Base-by-base conservation (phyloP, 768 basidiomycete species). In the Tulasnella sp. region DNA sequence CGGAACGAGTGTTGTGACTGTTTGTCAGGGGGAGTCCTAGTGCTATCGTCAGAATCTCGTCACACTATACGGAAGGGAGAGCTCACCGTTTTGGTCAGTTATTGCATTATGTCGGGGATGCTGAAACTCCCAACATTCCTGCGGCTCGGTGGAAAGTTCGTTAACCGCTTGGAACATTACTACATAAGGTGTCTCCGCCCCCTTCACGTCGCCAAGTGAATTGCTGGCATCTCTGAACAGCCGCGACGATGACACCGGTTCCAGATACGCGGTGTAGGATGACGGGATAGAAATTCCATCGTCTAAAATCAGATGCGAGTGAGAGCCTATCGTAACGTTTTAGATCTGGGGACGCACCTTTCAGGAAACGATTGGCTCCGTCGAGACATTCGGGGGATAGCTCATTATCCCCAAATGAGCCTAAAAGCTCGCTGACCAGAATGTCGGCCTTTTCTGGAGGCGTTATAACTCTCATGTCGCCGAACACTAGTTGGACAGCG, bases 381-480 rank as follows among this genome's bases (percentile, higher is more conserved):
- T 99, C 98, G 46, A 99, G 86, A 84, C 98, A 99, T 84, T 99
- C 98, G 0, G 98, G 98, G 82, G 95, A 96, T 71, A 99, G 89
- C 83, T 99, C 98, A 79, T 99, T 99, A 84, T 99, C 98, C 1
- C 97, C 98, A 85, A 99, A 99, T 5, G 95, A 96, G 4, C 98
- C 98, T 81, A 99, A 85, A 29, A 99, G 88, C 84, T 99, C 98
- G 85, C 93, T 97, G 82, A 99, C 92, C 78, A 99, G 86, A 80
- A 99, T 94, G 84, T 99, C 98, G 39, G 90, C 95, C 80, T 89
- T 88, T 81, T 98, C 94, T 6, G 97, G 96, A 0, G 97, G 84
- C 11, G 91, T 87, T 67, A 98, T 86, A 37, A 86, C 86, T 20
- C 98, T 88, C 98, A 99, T 99, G 84, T 99, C 98, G 2, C 97